A percentile compares a stretch with the other conserved stretches of the same genome.
Evolutionary conservation across 352 stramenopile species (phyloP).

Genomic region (Pseudoperonospora humuli): DNA sequence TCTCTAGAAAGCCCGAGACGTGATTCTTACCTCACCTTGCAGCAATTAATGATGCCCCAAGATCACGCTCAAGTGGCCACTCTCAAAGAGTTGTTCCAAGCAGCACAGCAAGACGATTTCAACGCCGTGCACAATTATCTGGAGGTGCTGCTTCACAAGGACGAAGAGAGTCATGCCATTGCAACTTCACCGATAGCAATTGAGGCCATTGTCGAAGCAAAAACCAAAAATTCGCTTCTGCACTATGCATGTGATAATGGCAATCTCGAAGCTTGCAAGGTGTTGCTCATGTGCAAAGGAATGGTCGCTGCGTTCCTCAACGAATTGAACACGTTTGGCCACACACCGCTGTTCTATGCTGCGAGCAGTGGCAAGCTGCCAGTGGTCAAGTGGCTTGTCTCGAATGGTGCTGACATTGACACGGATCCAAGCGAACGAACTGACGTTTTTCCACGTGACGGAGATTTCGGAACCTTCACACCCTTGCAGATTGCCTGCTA

Average conservation of each 20-base stretch:
- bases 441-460: constrained; percentile 38
- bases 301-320: constrained; percentile 57
- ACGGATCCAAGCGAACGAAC: constrained; percentile 64
- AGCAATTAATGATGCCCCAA: constrained; percentile 11
- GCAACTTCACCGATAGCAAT: too few relatives aligned
- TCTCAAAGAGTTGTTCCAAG: constrained; percentile 64
- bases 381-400: constrained; percentile 83
- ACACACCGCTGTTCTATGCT: constrained; percentile 76
- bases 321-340: constrained; percentile 64
- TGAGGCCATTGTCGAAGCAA: constrained; percentile 43
- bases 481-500: constrained; percentile 74
- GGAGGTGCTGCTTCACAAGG: too few relatives aligned
- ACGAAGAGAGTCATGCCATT: too few relatives aligned
- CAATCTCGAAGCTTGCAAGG: constrained; percentile 78
- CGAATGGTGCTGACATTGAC: constrained; percentile 77
- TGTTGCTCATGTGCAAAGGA: constrained; percentile 62
- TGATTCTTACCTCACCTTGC: too few relatives aligned
- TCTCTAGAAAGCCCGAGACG: too few relatives aligned
- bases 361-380: constrained; percentile 58
- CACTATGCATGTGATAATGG: constrained; percentile 80
- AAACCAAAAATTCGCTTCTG: constrained; percentile 66
- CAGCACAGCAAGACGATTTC: constrained; percentile 63
- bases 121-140: constrained; percentile 48
- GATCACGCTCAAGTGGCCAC: constrained; percentile 20
- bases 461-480: constrained; percentile 66